Evolutionary conservation across 768 basidiomycete genomes (phyloP).

Genomic region (Cyclocybe aegerita): DNA sequence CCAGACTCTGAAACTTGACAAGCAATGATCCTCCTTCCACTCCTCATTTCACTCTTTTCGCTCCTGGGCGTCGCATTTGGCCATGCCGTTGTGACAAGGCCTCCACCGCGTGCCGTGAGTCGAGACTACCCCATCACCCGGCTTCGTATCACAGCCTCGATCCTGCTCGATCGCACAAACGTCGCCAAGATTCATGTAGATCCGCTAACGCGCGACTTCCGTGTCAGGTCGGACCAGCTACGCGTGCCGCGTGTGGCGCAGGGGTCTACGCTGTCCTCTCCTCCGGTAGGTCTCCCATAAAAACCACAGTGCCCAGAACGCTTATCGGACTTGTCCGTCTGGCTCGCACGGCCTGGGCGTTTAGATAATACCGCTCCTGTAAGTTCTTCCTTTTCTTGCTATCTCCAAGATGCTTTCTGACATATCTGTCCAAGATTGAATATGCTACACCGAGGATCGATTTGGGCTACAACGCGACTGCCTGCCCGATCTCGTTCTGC

Average conservation of each 20-base stretch:
- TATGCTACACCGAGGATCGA: conserved; percentile 27
- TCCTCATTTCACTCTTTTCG: conserved; percentile 5
- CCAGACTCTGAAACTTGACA: too few relatives aligned
- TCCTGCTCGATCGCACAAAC: not conserved
- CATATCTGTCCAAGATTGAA: conserved; percentile 24
- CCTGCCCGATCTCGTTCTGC: conserved; percentile 35
- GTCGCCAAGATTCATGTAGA: conserved; percentile 1
- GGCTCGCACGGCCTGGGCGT: not conserved
- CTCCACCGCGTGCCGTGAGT: conserved; percentile 24
- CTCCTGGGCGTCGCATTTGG: conserved; percentile 13
- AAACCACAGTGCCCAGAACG: not conserved
- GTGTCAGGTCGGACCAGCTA: conserved; percentile 27
- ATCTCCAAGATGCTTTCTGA: not conserved
- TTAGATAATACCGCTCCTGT: conserved; percentile 30
- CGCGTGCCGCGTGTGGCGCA: conserved; percentile 29
- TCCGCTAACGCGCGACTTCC: not conserved
- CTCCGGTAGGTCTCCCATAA: conserved; percentile 17
- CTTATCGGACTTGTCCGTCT: not conserved
- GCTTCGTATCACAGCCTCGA: too few relatives aligned
- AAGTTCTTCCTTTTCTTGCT: conserved; percentile 6
- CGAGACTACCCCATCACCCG: too few relatives aligned
- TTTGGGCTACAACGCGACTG: conserved; percentile 27
- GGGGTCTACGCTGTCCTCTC: conserved; percentile 25
- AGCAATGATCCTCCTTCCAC: not conserved
- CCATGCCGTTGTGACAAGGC: conserved; percentile 29